phyloP scores from a whole-genome alignment of 2,329 filamentous ascomycete species.

The Epichloe glyceriae region DNA sequence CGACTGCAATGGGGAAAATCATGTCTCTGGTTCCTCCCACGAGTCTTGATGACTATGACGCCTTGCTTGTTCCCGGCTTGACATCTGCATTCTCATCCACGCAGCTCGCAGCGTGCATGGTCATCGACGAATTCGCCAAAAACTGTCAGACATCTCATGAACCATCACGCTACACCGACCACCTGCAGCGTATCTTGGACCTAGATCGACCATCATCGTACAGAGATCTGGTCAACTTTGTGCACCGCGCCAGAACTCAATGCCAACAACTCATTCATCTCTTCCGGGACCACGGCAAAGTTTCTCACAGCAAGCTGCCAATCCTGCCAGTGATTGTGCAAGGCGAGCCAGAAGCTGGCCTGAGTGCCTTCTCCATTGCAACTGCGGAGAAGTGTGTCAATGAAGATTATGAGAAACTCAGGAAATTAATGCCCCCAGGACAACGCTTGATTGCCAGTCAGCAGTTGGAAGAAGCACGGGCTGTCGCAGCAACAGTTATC shows the following conservation, averaged over 20 bases:
- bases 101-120: slow-evolving; percentile 69
- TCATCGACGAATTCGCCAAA: slow-evolving; percentile 80
- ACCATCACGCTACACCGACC: slow-evolving; percentile 40
- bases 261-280: slow-evolving; percentile 82
- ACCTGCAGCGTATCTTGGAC: slow-evolving; percentile 66
- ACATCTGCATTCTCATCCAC: slow-evolving; percentile 69
- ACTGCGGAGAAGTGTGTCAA: slow-evolving; percentile 81
- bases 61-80: slow-evolving; percentile 52
- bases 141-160: slow-evolving; percentile 32
- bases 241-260: slow-evolving; percentile 81
- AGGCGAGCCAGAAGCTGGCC: slow-evolving; percentile 81
- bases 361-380: slow-evolving; percentile 76
- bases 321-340: slow-evolving; percentile 82
- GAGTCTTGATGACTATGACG: slow-evolving; percentile 50
- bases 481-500: slow-evolving; percentile 58
- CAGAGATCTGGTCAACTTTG: slow-evolving; percentile 76
- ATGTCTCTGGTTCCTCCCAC: slow-evolving; percentile 63
- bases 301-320: slow-evolving; percentile 62
- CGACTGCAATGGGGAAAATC: slow-evolving; percentile 72
- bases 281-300: slow-evolving; percentile 82
- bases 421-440: slow-evolving; percentile 77
- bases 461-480: slow-evolving; percentile 64
- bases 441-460: slow-evolving; percentile 75
- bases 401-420: slow-evolving; percentile 76
- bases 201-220: slow-evolving; percentile 71